Percentiles rank a stretch among this genome's conserved stretches.
Conservation (phyloP, 192 early-diverging fungal species). For the Gaertneriomyces sp. region DNA sequence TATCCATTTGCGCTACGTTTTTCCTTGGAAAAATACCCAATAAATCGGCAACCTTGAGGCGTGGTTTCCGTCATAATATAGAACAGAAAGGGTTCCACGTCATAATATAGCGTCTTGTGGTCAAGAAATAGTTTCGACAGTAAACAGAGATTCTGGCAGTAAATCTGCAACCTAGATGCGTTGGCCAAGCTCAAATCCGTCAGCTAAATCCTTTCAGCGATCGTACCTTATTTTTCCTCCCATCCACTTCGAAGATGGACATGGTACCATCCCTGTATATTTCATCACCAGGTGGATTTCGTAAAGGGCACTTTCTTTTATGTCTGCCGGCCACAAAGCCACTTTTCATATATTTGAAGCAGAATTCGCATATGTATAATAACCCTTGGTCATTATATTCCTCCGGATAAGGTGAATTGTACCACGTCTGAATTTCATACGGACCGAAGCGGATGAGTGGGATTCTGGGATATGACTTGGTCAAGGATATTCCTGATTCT, state of each 20-base stretch:
- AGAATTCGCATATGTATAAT: slow-evolving; percentile 86
- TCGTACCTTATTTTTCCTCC: slow-evolving; percentile 71
- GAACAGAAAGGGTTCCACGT: slow-evolving; percentile 91
- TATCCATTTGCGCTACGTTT: slow-evolving; percentile 81
- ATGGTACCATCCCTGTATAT: slow-evolving; percentile 71
- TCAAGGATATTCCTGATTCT: neutral
- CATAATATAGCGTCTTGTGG: slow-evolving; percentile 95
- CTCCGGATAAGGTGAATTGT: slow-evolving; percentile 88
- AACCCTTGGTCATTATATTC: slow-evolving; percentile 70
- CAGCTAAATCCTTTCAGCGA: neutral
- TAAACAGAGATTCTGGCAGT: slow-evolving; percentile 92
- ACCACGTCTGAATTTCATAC: slow-evolving; percentile 91
- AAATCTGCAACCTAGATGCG: slow-evolving; percentile 54
- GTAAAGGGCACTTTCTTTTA: slow-evolving; percentile 74
- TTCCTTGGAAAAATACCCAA: slow-evolving; percentile 98
- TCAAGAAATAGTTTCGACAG: slow-evolving; percentile 94
- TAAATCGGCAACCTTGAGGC: slow-evolving; percentile 54
- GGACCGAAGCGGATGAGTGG: slow-evolving; percentile 56
- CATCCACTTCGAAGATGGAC: slow-evolving; percentile 80
- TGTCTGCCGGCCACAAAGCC: slow-evolving; percentile 71
- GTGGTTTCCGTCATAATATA: slow-evolving; percentile 75
- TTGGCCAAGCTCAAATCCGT: neutral
- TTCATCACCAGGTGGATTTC: slow-evolving; percentile 74
- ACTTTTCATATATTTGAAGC: slow-evolving; percentile 89
- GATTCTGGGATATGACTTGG: slow-evolving; percentile 32